phyloP scores from a whole-genome alignment of 2,329 filamentous ascomycete genomes.

The Penicillium sp. region DNA sequence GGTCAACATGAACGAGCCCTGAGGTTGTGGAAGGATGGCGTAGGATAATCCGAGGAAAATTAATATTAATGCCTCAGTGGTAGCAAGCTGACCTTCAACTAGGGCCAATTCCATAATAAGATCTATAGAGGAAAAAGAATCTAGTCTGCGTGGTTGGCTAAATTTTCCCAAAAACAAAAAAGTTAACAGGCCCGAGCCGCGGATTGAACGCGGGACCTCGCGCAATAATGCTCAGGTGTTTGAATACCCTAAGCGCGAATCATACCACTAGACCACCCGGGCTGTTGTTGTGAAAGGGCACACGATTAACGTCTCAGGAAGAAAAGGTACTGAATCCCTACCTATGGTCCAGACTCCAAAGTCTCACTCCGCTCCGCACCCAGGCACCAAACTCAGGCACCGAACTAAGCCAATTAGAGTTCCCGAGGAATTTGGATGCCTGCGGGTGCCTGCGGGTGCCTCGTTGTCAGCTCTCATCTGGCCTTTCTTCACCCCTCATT shows the following conservation, averaged over 20 bases:
- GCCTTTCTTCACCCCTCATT: constrained; percentile 11
- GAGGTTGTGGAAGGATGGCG: too few relatives aligned
- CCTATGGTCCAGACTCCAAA: too few relatives aligned
- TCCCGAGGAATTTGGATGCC: constrained; percentile 29
- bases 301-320: background rate
- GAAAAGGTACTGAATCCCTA: too few relatives aligned
- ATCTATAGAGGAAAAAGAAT: too few relatives aligned
- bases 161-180: background rate
- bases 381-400: too few relatives aligned
- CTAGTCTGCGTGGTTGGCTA: too few relatives aligned
- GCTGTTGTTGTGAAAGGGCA: background rate
- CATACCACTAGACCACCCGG: background rate
- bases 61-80: too few relatives aligned
- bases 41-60: too few relatives aligned
- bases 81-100: too few relatives aligned
- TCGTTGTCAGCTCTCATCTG: constrained; percentile 8
- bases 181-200: background rate
- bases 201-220: background rate
- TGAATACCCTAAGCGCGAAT: background rate
- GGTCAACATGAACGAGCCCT: too few relatives aligned
- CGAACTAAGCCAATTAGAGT: constrained; percentile 27
- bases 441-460: constrained; percentile 32
- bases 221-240: background rate
- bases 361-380: too few relatives aligned
- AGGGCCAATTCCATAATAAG: too few relatives aligned